A percentile compares a stretch with the other conserved stretches of the same genome.
Evolutionary conservation across 148 eudicot species (phyloP).

Genomic region (Diospyros kaki): DNA sequence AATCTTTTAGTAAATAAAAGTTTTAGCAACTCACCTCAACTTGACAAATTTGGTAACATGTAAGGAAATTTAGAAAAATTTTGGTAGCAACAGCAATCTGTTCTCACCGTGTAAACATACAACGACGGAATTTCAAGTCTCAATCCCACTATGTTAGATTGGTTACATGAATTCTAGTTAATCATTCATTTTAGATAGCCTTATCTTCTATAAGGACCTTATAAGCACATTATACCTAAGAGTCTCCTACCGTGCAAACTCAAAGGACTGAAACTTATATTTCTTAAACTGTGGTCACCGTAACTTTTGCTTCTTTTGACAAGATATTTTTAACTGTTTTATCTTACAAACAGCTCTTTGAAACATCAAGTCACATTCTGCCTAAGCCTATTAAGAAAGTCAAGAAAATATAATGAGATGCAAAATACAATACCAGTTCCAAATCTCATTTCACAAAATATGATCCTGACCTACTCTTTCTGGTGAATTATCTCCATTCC

Average conservation of each 20-base stretch:
- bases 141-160: too few relatives aligned
- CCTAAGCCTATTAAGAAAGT: background rate
- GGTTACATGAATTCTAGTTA: too few relatives aligned
- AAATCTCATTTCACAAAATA: conserved; percentile 4
- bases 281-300: background rate
- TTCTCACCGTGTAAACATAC: background rate
- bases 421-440: background rate
- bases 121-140: background rate
- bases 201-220: too few relatives aligned
- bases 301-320: background rate
- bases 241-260: too few relatives aligned
- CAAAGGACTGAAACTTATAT: too few relatives aligned
- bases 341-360: background rate
- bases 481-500: conserved; percentile 97
- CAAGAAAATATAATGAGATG: background rate
- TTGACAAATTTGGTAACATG: background rate
- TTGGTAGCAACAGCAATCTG: background rate
- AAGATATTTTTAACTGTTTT: background rate
- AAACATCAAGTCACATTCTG: background rate
- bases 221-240: too few relatives aligned
- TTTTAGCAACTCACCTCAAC: background rate
- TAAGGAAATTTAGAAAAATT: background rate
- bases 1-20: background rate
- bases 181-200: too few relatives aligned
- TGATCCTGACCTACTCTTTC: conserved; percentile 80